Base-by-base conservation (phyloP, 192 early-diverging fungal genomes). In the Chytriomyces sp. region DNA sequence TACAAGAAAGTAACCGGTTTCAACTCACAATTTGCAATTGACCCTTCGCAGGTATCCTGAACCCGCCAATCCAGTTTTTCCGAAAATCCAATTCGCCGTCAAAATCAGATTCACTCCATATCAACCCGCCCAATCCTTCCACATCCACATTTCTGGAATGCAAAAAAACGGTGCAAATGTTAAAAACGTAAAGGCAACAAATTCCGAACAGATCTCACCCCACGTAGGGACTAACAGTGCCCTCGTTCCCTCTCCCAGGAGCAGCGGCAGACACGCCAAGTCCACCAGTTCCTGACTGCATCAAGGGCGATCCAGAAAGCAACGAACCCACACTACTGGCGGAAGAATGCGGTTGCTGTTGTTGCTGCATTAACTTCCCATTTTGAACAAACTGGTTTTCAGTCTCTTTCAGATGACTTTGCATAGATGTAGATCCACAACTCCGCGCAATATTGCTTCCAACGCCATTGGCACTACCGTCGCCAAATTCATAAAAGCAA, bases 11-110 rank as follows among this genome's bases (percentile, higher is more conserved):
- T 61, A 69, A 53, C 72, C 53, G 59, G 46, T 26, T 43, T 9
- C 11, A n/a, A 84, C 81, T 50, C 78, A 88, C 86, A 59, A 95
- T 88, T 69, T 94, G 92, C 11, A 95, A 72, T 68, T 94, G 93
- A 6, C 93, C 93, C 67, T 89, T 84, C 1, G 81, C 76, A 23
- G 93, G 93, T 5, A 95, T 69, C 26, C 93, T 77, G 81, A 92
- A 94, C 0, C 91, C 90, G 18, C 86, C 79, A 65, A 77, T 86
- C 61, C 67, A 69, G 16, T 80, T 77, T 47, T 69, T 50, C 77
- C 75, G 67, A 16, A 64, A 61, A 23, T 72, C 68, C 24, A 46
- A 16, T 24, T 47, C 61, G 7, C 53, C 57, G 50, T 43, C 48
- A 1, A 18, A 46, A 53, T 53, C 81, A 28, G 7, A 63, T 64